Conservation (phyloP, 2,329 filamentous ascomycete species). For the Claviceps capensis region DNA sequence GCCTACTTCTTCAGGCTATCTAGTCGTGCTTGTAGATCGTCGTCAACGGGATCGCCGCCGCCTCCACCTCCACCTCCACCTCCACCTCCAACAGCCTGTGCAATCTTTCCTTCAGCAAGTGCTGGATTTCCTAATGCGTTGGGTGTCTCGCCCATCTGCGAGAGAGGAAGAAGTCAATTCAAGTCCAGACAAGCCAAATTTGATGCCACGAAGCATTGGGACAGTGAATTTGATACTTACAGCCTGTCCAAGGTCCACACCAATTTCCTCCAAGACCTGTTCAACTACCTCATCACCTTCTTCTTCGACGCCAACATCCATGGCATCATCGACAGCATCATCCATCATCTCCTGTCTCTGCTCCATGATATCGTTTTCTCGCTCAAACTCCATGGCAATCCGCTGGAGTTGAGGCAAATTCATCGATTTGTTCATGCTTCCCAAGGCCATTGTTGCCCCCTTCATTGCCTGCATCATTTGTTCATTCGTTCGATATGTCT, state of each 20-base stretch:
- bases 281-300: slow-evolving; percentile 96
- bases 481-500: slow-evolving; percentile 96
- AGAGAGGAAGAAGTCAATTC: slow-evolving; percentile 5
- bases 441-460: slow-evolving; percentile 80
- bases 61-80: slow-evolving; percentile 14
- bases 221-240: slow-evolving; percentile 39
- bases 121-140: slow-evolving; percentile 63
- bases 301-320: slow-evolving; percentile 78
- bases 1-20: slow-evolving; percentile 60
- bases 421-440: slow-evolving; percentile 97
- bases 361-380: slow-evolving; percentile 98
- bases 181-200: not conserved
- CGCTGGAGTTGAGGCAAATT: slow-evolving; percentile 89
- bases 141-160: slow-evolving; percentile 81
- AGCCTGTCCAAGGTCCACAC: slow-evolving; percentile 77
- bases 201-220: not conserved
- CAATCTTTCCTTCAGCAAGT: slow-evolving; percentile 63
- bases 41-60: slow-evolving; percentile 52
- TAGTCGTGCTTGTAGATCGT: slow-evolving; percentile 85
- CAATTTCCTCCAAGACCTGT: slow-evolving; percentile 92
- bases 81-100: slow-evolving; percentile 66
- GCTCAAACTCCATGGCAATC: slow-evolving; percentile 98
- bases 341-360: slow-evolving; percentile 99
- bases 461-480: slow-evolving; percentile 99
- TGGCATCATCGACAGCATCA: slow-evolving; percentile 93